A percentile compares a stretch with the other conserved stretches of the same genome.
phyloP scores from a whole-genome alignment of 2,329 filamentous ascomycete species.

The Penicillium sp. region DNA sequence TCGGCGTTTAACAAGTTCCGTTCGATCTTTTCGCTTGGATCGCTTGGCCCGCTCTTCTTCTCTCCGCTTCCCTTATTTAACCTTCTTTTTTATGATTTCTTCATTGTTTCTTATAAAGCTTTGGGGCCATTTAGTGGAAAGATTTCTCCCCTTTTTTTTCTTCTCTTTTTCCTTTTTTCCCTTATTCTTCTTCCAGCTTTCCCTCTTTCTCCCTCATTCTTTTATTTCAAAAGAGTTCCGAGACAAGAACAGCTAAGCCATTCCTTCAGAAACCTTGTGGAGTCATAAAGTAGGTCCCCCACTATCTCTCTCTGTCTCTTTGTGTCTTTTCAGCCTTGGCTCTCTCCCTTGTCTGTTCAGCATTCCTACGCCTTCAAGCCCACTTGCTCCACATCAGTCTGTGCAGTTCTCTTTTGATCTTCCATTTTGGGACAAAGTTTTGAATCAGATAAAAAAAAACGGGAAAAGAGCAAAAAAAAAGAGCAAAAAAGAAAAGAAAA shows the following conservation, averaged over 20 bases:
- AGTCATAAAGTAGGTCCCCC: conserved; percentile 16
- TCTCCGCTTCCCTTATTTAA: conserved; percentile 28
- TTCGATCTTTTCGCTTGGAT: conserved; percentile 21
- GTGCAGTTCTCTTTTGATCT: conserved; percentile 18
- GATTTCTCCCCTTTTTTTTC: conserved; percentile 6
- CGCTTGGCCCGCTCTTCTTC: conserved; percentile 18
- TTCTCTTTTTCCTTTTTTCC: conserved; percentile 8
- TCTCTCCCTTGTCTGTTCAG: conserved; percentile 20
- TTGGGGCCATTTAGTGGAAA: conserved; percentile 8
- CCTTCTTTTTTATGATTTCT: conserved; percentile 29
- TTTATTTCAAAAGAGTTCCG: not conserved
- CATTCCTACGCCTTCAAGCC: conserved; percentile 22
- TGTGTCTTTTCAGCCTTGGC: conserved; percentile 12
- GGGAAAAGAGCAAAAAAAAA: conserved; percentile 10
- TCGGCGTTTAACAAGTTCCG: conserved; percentile 29
- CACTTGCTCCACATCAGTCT: conserved; percentile 27
- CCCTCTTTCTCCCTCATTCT: conserved; percentile 6
- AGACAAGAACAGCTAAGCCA: conserved; percentile 10
- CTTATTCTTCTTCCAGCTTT: too few relatives aligned
- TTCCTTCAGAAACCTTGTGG: conserved; percentile 16
- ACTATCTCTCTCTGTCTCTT: conserved; percentile 1
- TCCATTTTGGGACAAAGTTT: conserved; percentile 11
- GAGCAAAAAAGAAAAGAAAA: conserved; percentile 12
- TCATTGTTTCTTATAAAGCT: conserved; percentile 16
- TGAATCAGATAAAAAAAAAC: conserved; percentile 17